phyloP scores from a whole-genome alignment of 495 filamentous ascomycete species.

The Lasiosphaeria miniovina region DNA sequence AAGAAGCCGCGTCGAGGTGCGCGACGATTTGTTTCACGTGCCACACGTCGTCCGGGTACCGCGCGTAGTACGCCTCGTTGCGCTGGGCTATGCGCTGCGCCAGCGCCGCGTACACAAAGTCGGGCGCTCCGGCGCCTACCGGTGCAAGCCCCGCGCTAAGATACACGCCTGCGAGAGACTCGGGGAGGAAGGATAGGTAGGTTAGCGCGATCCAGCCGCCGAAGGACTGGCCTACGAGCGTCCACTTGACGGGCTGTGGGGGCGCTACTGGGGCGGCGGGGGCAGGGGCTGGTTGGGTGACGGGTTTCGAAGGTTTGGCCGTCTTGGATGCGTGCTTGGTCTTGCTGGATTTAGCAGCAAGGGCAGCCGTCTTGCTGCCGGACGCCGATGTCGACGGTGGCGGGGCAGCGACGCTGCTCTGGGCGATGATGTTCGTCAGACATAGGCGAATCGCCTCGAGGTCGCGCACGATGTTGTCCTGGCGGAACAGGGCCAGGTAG shows the following conservation, averaged over 20 bases:
- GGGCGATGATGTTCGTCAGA: constrained; percentile 30
- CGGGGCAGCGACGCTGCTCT: too few relatives aligned
- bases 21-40: constrained; percentile 62
- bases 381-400: constrained; percentile 28
- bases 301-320: background rate
- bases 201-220: constrained; percentile 79
- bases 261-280: too few relatives aligned
- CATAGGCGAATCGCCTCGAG: constrained; percentile 76
- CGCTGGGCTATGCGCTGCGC: constrained; percentile 54
- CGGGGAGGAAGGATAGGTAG: constrained; percentile 73
- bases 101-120: constrained; percentile 67
- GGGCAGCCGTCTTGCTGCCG: background rate
- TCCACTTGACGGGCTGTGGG: constrained; percentile 61
- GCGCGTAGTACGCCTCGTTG: constrained; percentile 71
- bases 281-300: too few relatives aligned
- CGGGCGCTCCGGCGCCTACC: constrained; percentile 57
- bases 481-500: constrained; percentile 77
- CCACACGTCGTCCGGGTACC: constrained; percentile 70
- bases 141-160: constrained; percentile 76
- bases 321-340: too few relatives aligned
- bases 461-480: constrained; percentile 82
- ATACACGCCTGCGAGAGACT: constrained; percentile 73
- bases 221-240: constrained; percentile 78
- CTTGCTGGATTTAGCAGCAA: too few relatives aligned
- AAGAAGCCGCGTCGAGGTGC: constrained; percentile 54